These are phyloP conservation scores for Geotrichum siamense DNA, from an alignment of 1,139 yeast species.

Conservation along the genomic window DNA sequence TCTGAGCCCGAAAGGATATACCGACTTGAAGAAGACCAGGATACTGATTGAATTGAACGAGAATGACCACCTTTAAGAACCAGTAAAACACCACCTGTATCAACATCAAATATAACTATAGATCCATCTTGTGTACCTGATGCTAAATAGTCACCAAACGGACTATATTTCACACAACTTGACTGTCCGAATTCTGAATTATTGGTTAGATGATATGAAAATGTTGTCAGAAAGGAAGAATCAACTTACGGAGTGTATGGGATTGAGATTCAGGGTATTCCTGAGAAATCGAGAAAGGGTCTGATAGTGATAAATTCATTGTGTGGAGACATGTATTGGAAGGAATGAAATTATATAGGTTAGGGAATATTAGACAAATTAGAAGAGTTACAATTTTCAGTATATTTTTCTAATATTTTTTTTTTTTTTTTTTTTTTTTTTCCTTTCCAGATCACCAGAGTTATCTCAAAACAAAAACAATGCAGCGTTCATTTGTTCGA, in stretches of 20 bases:
- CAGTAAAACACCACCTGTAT: conserved; percentile 52
- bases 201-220: too few relatives aligned
- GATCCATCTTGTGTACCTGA: conserved; percentile 78
- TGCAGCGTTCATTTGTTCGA: too few relatives aligned
- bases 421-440: too few relatives aligned
- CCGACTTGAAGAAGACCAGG: conserved; percentile 73
- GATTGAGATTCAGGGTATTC: conserved; percentile 84
- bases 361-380: background rate
- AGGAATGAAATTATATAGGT: background rate
- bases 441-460: too few relatives aligned
- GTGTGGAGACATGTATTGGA: background rate
- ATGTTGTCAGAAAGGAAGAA: too few relatives aligned
- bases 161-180: conserved; percentile 63
- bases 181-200: conserved; percentile 55
- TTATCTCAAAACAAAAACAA: too few relatives aligned
- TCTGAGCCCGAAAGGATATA: conserved; percentile 68
- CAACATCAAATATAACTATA: conserved; percentile 69
- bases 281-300: conserved; percentile 87
- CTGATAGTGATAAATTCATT: conserved; percentile 82
- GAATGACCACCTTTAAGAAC: conserved; percentile 53
- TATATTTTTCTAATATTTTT: too few relatives aligned
- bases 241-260: conserved; percentile 43
- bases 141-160: conserved; percentile 82
- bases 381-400: too few relatives aligned
- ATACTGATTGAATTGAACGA: conserved; percentile 63